Base-by-base conservation (phyloP, 1,284 basidiomycete species). In the Boletus chippewaensis region DNA sequence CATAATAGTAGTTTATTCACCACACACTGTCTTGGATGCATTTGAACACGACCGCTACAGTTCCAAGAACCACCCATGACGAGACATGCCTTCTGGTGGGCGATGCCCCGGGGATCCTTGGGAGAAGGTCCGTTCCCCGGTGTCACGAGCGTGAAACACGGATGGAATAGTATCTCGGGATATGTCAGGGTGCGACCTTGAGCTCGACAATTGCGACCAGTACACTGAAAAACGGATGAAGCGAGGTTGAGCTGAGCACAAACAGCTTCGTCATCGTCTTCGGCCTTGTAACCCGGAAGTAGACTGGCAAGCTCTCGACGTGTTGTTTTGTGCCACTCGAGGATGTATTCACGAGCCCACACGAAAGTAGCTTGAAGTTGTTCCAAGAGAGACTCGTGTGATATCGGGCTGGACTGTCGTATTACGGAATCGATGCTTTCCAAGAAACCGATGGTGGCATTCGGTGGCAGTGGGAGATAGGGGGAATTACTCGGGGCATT, bases 51-150 rank as follows among this genome's bases (percentile, higher is more conserved):
- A 34, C 46, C 49, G 47, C 65, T 63, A 32, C 71, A 57, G 28
- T 49, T 60, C 72, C 72, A 77, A 43, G 45, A 56, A 20, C 63
- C 56, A 4, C 61, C 68, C 53, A 68, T 62, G 31, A 45, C 32
- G 40, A 57, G 54, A 40, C 49, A 43, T 26, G 57, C 58, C 34
- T 62, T 64, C 15, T 65, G 59, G 24, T 51, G 18, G 32, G 64
- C 61, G 7, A 64, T 59, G 10, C 45, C 28, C 40, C 45, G 15
- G 6, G 65, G 61, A 40, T 68, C 64, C 44, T 45, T 67, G 13
- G 42, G 10, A 41, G 54, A 46, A n/a, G 49, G 38, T 32, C 47
- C 53, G 2, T 47, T 49, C 26, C 39, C 49, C 5, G 40, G 46
- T 46, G 42, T 41, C 16, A 54, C n/a, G 24, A 41, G 32, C 11